Percentiles rank a stretch among this genome's conserved stretches.
Conservation (phyloP, 805 yeast genomes). For the Candida boidinii region DNA sequence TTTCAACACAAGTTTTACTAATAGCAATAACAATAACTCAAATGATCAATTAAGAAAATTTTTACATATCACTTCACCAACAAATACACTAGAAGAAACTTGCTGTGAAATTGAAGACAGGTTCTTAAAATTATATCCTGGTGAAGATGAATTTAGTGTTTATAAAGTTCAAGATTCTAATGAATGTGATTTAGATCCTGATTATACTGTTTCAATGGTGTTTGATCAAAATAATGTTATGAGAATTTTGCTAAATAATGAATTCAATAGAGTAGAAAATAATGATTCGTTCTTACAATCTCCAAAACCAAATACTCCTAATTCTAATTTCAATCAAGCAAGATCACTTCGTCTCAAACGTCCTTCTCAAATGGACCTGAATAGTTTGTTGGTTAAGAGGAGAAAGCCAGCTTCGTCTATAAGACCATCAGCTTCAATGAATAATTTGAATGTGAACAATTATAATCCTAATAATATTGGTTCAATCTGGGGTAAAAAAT, state of each 20-base stretch:
- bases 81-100: slow-evolving; percentile 37
- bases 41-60: slow-evolving; percentile 32
- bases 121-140: slow-evolving; percentile 58
- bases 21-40: neutral
- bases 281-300: too few relatives aligned
- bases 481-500: too few relatives aligned
- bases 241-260: slow-evolving; percentile 34
- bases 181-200: slow-evolving; percentile 75
- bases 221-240: slow-evolving; percentile 43
- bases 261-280: slow-evolving; percentile 16
- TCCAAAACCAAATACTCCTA: too few relatives aligned
- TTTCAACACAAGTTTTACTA: neutral
- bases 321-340: too few relatives aligned
- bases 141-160: slow-evolving; percentile 44
- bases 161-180: slow-evolving; percentile 58
- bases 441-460: too few relatives aligned
- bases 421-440: too few relatives aligned
- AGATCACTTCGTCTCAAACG: too few relatives aligned
- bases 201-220: slow-evolving; percentile 55
- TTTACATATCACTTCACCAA: slow-evolving; percentile 50
- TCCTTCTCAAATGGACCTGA: too few relatives aligned
- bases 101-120: slow-evolving; percentile 46
- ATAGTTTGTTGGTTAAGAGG: too few relatives aligned
- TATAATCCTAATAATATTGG: too few relatives aligned
- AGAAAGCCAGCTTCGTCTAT: too few relatives aligned